Base-by-base conservation (phyloP, 2,329 filamentous ascomycete species). In the Fusarium denticulatum region DNA sequence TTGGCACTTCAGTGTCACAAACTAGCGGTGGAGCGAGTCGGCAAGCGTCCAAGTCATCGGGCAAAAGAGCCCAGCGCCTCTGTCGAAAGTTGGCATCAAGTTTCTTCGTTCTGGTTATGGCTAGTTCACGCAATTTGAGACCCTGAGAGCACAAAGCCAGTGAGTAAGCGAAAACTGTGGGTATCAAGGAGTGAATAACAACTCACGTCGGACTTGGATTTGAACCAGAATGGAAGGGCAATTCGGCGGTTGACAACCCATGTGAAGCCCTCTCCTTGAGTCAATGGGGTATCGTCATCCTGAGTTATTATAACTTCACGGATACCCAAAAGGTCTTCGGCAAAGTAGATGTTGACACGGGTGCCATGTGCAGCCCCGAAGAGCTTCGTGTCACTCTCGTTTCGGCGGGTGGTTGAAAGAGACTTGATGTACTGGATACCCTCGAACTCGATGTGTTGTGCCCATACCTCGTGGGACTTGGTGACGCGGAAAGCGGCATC, bases 1-100 rank as follows among this genome's bases (percentile, higher is more conserved):
- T n/a, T 3, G 13, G 5, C 3, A 30, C 26, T 22, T 4, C 6
- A 22, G 0, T 1, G 14, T 6, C 4, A 16, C 0, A 1, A 8
- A 4, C 7, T 18, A 7, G 42, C 3, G 16, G 42, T 12, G 16
- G 28, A 24, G 22, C 28, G 22, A 50, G 3, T 1, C 4, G 30
- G 8, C 1, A 50, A 32, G 0, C 3, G 6, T 14, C 2, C 7
- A 50, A 7, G 15, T 20, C 1, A 14, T 3, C 2, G 1, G 47
- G 47, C 30, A 50, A 4, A 34, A 7, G 1, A 50, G 28, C 6
- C 47, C 47, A 50, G 22, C 22, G 47, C 30, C 30, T 24, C 6
- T 24, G 47, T 24, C 0, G 22, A 8, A 1, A 20, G 22, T 24
- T 5, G 15, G 46, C 22, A 4, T 3, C 15, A 5, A 2, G 5